These are phyloP conservation scores for Rhodotorula diobovata DNA, from an alignment of 768 basidiomycete species.

Conservation along the genomic window DNA sequence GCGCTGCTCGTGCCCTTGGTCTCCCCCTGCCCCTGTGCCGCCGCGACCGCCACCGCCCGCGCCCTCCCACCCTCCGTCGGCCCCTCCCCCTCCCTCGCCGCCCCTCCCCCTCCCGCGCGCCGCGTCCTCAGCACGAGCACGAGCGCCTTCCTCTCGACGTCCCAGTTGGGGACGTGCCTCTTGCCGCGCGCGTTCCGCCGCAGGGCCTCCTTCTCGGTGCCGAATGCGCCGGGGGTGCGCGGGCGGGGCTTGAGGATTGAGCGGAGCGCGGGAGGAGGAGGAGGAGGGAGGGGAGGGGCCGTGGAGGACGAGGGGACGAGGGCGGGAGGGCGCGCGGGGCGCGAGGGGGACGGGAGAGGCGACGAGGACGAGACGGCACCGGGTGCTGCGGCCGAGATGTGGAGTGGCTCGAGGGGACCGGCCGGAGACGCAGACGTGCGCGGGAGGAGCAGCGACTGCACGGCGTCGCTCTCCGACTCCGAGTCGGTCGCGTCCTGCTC, in stretches of 20 bases:
- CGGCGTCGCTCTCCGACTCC: neutral
- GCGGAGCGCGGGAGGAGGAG: constrained; percentile 5
- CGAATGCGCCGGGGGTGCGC: neutral
- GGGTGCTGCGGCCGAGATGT: neutral
- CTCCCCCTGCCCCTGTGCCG: too few species aligned
- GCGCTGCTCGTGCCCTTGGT: neutral
- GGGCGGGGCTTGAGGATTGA: constrained; percentile 22
- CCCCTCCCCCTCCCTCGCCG: neutral
- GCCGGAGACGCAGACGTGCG: neutral
- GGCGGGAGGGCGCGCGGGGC: neutral
- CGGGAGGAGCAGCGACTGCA: neutral
- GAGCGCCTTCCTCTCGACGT: neutral
- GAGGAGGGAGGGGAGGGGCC: too few species aligned
- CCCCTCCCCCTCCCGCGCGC: neutral
- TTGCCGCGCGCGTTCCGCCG: constrained; percentile 22
- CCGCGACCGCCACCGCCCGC: neutral
- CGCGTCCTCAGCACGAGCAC: neutral
- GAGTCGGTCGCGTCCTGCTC: neutral
- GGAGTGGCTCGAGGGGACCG: too few species aligned
- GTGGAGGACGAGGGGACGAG: neutral
- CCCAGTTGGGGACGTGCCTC: constrained; percentile 24
- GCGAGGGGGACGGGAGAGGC: neutral
- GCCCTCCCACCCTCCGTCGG: neutral
- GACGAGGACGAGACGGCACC: constrained; percentile 6
- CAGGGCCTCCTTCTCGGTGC: constrained; percentile 18